Percentiles rank a stretch among this genome's conserved stretches.
Evolutionary conservation across 176 grass and related monocot genomes (phyloP).

Genomic region (Tillandsia leiboldiana): DNA sequence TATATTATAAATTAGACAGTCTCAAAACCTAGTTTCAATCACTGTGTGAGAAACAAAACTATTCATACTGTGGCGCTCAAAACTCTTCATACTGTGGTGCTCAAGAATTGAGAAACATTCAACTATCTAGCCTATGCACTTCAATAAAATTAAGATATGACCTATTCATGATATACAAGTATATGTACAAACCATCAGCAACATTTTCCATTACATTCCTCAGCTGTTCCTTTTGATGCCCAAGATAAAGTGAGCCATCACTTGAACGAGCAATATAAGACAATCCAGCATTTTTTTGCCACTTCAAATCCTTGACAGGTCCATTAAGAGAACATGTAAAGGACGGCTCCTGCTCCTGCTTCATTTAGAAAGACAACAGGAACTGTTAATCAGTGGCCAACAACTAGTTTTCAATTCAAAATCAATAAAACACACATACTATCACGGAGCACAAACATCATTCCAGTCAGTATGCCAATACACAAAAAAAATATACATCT

Average conservation of each 20-base stretch:
- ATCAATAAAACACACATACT: background rate
- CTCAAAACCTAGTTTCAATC: too few relatives aligned
- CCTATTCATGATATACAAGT: slow-evolving; percentile 2
- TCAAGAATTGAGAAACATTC: too few relatives aligned
- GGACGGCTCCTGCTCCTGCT: slow-evolving; percentile 42
- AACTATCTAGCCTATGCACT: background rate
- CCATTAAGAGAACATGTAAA: slow-evolving; percentile 40
- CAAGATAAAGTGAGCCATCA: slow-evolving; percentile 47
- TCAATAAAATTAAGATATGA: slow-evolving; percentile 4
- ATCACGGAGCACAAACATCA: background rate
- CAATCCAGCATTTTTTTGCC: slow-evolving; percentile 46
- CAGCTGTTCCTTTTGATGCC: slow-evolving; percentile 33
- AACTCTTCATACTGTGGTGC: too few relatives aligned
- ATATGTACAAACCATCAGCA: slow-evolving; percentile 53
- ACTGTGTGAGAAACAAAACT: too few relatives aligned
- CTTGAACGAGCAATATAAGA: slow-evolving; percentile 54
- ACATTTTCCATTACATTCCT: slow-evolving; percentile 69
- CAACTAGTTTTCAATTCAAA: too few relatives aligned
- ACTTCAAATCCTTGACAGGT: slow-evolving; percentile 70
- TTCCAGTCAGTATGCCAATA: too few relatives aligned
- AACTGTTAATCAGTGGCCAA: background rate
- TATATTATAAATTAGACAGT: too few relatives aligned
- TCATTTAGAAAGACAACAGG: background rate
- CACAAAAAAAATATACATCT: too few relatives aligned
- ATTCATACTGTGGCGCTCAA: too few relatives aligned